Evolutionary conservation across 768 basidiomycete species (phyloP), one percentile per base, ranked within the genome.

Genomic region (Kondoa subrosea): DNA sequence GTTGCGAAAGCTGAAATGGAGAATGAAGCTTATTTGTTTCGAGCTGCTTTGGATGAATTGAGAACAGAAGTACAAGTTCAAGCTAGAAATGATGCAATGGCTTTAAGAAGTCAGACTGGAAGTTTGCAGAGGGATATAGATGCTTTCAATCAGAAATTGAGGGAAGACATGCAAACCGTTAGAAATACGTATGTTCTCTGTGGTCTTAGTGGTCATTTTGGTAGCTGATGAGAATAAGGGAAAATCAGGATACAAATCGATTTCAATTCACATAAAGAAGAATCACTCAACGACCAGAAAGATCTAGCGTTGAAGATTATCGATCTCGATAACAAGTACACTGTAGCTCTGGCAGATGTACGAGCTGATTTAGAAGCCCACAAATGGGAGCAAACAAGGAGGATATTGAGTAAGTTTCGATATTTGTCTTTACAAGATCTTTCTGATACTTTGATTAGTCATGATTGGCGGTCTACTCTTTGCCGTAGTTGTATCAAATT

Each of bases 21-120:
- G 75, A 80, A 80, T 90, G 89, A 92, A 85, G 91, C 91, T 21
- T 96, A 96, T 76, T 80, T 96, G 33, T 95, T 95, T 77, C 85
- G 86, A 59, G 95, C 95, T 25, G 95, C 93, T 0, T 77, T 97
- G 40, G 88, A 88, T 1, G 91, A 97, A 76, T 80, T 93, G 60
- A 83, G 89, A 25, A 87, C 88, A 2, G 92, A 95, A 75, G 83
- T 89, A 31, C 85, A 86, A 2, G 83, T 89, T 73, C 83, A 82
- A 64, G 85, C 87, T 2, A 83, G 87, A 69, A 95, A 89, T 72
- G 91, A 93, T 73, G 85, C 84, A 56, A 84, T 89, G 15, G 80
- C 86, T n/a, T 83, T 96, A 68, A 82, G 85, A n/a, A 81, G 88
- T 0, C 80, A 86, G 40, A 84, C 86, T 1, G 78, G 84, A n/a